Conservation (phyloP, 2,329 filamentous ascomycete genomes). For the Xylariaceae sp. region DNA sequence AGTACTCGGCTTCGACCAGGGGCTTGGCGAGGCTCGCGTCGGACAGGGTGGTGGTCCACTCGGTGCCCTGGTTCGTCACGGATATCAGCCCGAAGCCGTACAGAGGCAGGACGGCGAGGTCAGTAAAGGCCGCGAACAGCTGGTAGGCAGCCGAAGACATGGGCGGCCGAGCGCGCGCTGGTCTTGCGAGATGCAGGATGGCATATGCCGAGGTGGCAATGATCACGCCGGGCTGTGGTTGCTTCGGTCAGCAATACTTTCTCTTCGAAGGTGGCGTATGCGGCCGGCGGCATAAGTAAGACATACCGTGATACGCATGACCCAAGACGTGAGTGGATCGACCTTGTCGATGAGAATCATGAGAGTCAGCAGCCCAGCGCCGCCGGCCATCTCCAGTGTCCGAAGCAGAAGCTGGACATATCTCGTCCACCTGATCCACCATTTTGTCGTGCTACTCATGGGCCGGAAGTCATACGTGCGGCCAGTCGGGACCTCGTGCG, state of each 20-base stretch:
- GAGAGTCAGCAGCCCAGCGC: conserved; percentile 63
- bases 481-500: conserved; percentile 57
- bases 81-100: conserved; percentile 48
- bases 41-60: conserved; percentile 63
- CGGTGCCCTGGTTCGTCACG: conserved; percentile 32
- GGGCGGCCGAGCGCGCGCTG: conserved; percentile 63
- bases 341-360: conserved; percentile 70
- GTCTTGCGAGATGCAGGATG: conserved; percentile 70
- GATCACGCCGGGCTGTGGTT: conserved; percentile 64
- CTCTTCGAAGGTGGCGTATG: too few species aligned
- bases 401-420: conserved; percentile 63
- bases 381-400: conserved; percentile 58
- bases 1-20: conserved; percentile 61
- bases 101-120: conserved; percentile 49
- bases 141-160: conserved; percentile 84
- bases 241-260: too few species aligned
- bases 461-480: conserved; percentile 53
- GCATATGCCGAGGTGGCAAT: conserved; percentile 67
- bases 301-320: conserved; percentile 69
- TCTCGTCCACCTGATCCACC: conserved; percentile 61
- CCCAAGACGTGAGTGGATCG: conserved; percentile 59
- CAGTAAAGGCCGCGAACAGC: conserved; percentile 69
- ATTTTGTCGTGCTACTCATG: conserved; percentile 64
- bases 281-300: too few species aligned
- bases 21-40: conserved; percentile 47